Conservation (phyloP, 257 asterid species). For the Ophiorrhiza pumila region DNA sequence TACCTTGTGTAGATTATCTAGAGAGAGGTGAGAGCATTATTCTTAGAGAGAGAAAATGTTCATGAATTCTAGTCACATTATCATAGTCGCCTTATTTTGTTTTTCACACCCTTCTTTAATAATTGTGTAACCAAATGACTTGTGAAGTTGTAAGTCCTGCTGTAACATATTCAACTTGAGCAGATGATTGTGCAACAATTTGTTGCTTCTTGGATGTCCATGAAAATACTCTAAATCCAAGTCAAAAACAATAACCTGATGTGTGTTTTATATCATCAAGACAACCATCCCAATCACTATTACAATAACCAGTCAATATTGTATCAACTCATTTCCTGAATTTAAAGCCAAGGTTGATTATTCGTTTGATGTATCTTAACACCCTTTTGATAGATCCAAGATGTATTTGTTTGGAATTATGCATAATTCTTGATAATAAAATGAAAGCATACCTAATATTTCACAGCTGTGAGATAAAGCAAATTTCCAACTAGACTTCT, state of each 20-base stretch:
- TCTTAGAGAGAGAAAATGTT: too few species aligned
- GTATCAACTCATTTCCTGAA: neutral
- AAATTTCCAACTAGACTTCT: too few species aligned
- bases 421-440: neutral
- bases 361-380: constrained; percentile 6
- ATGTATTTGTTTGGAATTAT: neutral
- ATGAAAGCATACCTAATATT: neutral
- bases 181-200: constrained; percentile 10
- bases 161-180: constrained; percentile 12
- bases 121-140: too few species aligned
- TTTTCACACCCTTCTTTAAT: too few species aligned
- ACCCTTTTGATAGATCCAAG: constrained; percentile 1
- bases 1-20: too few species aligned
- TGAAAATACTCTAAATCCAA: constrained; percentile 13
- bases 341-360: constrained; percentile 5
- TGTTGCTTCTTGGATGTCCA: constrained; percentile 23
- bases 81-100: too few species aligned
- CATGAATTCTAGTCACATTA: too few species aligned
- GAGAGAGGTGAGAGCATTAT: too few species aligned
- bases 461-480: too few species aligned
- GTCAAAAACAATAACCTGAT: neutral
- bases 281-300: constrained; percentile 8
- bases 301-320: neutral
- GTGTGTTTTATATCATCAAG: constrained; percentile 20
- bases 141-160: neutral